A percentile compares a stretch with the other conserved stretches of the same genome.
phyloP scores from a whole-genome alignment of 2,329 filamentous ascomycete species.

The Xylariales sp. region DNA sequence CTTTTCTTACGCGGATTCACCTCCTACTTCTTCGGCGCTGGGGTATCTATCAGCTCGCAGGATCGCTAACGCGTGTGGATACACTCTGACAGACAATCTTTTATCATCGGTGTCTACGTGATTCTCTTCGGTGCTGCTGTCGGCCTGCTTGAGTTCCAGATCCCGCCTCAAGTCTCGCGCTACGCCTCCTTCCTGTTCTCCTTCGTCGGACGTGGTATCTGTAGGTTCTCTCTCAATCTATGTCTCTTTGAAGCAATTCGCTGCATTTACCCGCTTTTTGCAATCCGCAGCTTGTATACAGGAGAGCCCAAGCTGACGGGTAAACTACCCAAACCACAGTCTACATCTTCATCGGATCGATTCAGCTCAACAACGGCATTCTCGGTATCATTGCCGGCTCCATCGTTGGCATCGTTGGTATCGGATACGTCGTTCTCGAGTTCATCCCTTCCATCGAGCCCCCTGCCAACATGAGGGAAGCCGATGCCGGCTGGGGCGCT shows the following conservation, averaged over 20 bases:
- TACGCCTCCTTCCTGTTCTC: constrained; percentile 98
- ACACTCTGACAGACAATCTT: constrained; percentile 52
- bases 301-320: no score
- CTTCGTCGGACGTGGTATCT: constrained; percentile 90
- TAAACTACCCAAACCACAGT: constrained; percentile 60
- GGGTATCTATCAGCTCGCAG: no score
- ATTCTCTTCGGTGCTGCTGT: constrained; percentile 84
- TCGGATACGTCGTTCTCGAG: constrained; percentile 73
- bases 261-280: no score
- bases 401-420: constrained; percentile 71
- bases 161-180: constrained; percentile 85
- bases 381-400: constrained; percentile 73
- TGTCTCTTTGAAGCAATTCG: no score
- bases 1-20: no score
- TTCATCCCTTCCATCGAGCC: constrained; percentile 77
- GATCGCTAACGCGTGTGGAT: not conserved
- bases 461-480: constrained; percentile 77
- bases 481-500: constrained; percentile 70
- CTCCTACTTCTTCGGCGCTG: no score
- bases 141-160: constrained; percentile 83
- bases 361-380: constrained; percentile 66
- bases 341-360: constrained; percentile 91
- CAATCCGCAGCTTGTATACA: no score
- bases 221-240: no score
- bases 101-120: constrained; percentile 82